Evolutionary conservation across 257 asterid genomes (phyloP).

Genomic region (Echites panduratus): DNA sequence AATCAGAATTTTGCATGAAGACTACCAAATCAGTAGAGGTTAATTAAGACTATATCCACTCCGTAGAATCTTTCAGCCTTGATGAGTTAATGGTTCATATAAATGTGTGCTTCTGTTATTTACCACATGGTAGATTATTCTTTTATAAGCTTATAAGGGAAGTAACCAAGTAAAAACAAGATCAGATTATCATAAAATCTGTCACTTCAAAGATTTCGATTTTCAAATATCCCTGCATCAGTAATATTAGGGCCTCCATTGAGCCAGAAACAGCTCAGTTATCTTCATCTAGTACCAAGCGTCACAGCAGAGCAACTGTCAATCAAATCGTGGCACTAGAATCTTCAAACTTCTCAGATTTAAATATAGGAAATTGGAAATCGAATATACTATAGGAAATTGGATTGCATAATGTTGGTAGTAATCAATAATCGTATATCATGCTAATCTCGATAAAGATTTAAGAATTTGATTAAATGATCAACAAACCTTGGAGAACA

Average conservation of each 20-base stretch:
- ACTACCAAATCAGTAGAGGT: not conserved
- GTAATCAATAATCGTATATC: not conserved
- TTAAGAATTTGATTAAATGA: slow-evolving; percentile 6
- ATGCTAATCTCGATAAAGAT: not conserved
- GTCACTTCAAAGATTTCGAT: not conserved
- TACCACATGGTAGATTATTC: not conserved
- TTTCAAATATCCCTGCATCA: not conserved
- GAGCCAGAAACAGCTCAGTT: not conserved
- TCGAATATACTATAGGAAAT: too few species aligned
- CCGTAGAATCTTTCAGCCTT: not conserved
- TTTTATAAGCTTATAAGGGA: not conserved
- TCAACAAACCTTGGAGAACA: slow-evolving; percentile 87
- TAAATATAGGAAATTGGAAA: not conserved
- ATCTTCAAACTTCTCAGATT: not conserved
- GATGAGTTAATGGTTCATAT: not conserved
- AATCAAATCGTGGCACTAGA: not conserved
- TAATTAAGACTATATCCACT: not conserved
- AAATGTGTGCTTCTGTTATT: not conserved
- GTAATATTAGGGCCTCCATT: not conserved
- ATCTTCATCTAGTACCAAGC: not conserved
- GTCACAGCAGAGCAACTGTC: not conserved
- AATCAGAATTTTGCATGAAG: not conserved
- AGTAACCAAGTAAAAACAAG: not conserved
- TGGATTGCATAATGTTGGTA: not conserved
- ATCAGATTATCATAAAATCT: not conserved